phyloP scores from a whole-genome alignment of 169 alveolate genomes.

The Eimeria mitis region DNA sequence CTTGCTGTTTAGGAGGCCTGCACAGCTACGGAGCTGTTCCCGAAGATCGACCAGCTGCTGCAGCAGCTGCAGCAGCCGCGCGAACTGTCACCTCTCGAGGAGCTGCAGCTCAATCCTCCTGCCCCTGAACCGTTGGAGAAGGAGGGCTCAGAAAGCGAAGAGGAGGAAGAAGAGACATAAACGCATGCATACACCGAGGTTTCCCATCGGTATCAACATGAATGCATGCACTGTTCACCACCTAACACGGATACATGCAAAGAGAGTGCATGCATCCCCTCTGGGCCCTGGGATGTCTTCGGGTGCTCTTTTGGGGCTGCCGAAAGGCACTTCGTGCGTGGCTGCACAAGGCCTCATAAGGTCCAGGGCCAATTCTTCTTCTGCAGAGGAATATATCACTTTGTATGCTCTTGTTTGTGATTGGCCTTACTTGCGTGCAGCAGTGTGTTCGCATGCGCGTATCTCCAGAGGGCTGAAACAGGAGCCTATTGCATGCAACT shows the following conservation, averaged over 20 bases:
- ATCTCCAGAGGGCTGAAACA: neutral
- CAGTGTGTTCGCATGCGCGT: neutral
- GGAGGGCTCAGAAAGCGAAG: neutral
- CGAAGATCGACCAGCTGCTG: slow-evolving; percentile 26
- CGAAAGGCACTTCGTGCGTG: neutral
- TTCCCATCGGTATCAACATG: neutral
- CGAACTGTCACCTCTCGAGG: slow-evolving; percentile 49
- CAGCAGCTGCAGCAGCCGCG: slow-evolving; percentile 67
- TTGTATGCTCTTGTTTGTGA: neutral
- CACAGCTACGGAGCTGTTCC: slow-evolving; percentile 22
- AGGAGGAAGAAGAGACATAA: slow-evolving; percentile 15
- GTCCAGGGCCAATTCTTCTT: neutral
- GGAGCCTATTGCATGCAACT: neutral
- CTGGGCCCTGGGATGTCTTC: neutral
- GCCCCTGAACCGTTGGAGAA: slow-evolving; percentile 46
- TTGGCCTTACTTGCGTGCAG: neutral
- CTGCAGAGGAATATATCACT: neutral
- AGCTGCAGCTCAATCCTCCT: slow-evolving; percentile 46
- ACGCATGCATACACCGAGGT: neutral
- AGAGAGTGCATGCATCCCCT: neutral
- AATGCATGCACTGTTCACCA: neutral
- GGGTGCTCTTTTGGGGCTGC: neutral
- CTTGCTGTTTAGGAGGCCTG: slow-evolving; percentile 25
- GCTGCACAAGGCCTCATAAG: neutral
- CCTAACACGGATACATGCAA: neutral